Base-by-base conservation (phyloP, 1,284 basidiomycete genomes). In the Cryptococcus sp. region DNA sequence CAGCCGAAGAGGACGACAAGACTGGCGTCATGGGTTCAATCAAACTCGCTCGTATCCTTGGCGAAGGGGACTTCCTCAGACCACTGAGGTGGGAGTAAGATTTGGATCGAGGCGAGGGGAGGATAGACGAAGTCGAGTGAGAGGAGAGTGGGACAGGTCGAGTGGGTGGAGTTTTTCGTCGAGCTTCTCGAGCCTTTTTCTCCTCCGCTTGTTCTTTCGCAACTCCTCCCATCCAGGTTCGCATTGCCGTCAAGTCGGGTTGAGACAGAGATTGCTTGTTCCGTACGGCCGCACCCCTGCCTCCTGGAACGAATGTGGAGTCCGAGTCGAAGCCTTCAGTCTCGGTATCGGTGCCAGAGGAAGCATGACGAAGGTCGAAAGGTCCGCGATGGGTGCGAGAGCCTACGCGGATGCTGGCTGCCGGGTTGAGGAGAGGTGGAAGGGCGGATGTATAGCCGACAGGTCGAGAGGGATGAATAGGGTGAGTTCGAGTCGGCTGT, bases 201-300 rank as follows among this genome's bases (percentile, higher is more conserved):
- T 36, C 32, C 38, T 58, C 48, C 47, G 47, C 26, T 50, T 53
- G 32, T 24, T 36, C 47, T 43, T 40, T 47, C 5, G 56, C 62
- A 21, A 56, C 55, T 36, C 52, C 51, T 21, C 54, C 54, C 25
- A 47, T 65, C 65, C 66, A 66, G n/a, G 60, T 60, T 5, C 66
- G 53, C 42, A 71, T 47, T 4, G 57, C 64, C 6, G 55, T 54
- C 31, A 71, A 48, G 47, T 71, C 66, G 0, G 69, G 69, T 48
- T 71, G 69, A 26, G 65, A 68, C 4, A 51, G 50, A 18, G 64
- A 65, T 21, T 65, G 62, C 43, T 59, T 58, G 41, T 57, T 47
- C 33, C 38, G 32, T 11, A 12, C 48, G 34, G 36, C 38, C 4
- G 45, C 28, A 32, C 16, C 31, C 19, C 51, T 41, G 2, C 60